Evolutionary conservation across 1,284 basidiomycete genomes (phyloP), one percentile per base, ranked within the genome.

Genomic region (Malassezia brasiliensis): DNA sequence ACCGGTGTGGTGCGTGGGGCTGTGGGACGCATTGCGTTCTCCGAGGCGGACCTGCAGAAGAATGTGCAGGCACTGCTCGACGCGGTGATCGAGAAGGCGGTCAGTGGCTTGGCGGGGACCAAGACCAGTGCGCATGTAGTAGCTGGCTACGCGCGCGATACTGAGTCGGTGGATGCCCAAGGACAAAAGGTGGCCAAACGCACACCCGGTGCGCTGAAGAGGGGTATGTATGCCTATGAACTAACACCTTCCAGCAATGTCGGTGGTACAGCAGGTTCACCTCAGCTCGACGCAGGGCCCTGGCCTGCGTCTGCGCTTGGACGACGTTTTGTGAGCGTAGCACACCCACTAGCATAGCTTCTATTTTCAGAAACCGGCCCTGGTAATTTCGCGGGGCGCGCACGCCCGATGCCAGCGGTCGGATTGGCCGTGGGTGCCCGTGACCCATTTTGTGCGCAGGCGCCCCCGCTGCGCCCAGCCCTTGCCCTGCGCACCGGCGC

Each of bases 241-340:
- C 47, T 48, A 19, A 48, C 30, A 7, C 7, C 3, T 28, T 40
- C 53, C 58, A 56, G 71, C 71, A 4, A 52, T 56, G 25, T 56
- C 52, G 35, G 63, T 70, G 17, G 65, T 63, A 60, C 38, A 68
- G 35, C 83, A 83, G 62, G 84, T 90, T 20, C 79, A 88, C 63
- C 79, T 94, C 52, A 89, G 86, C 76, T 88, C 89, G 25, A 83
- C 82, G 35, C 85, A 86, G 69, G 89, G 89, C 15, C 90, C 90
- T 19, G 85, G 86, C 17, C 88, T 93, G 85, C 83, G 65, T 83
- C 74, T 74, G 38, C 61, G 63, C 22, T 49, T 72, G 10, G 58
- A 62, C 11, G 69, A 73, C 32, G 62, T 70, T n/a, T 19, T 56
- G 25, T 28, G 25, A 28, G 7, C 25, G 25, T 28, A 28, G 25